Base-by-base conservation (phyloP, 768 basidiomycete species). In the Boletellus emodensis region DNA sequence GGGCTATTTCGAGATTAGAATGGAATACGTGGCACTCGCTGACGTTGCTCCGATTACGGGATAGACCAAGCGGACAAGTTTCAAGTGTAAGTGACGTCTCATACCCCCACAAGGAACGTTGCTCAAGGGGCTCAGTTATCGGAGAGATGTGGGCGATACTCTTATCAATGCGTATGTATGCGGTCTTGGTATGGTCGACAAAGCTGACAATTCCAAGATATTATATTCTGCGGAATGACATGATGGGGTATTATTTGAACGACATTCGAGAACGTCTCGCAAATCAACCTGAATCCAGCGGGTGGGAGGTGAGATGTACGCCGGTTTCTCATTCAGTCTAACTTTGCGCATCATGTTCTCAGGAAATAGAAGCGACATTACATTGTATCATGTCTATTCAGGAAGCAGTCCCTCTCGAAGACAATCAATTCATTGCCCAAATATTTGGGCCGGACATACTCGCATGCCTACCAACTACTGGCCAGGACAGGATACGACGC, bases 321-420 rank as follows among this genome's bases (percentile, higher is more conserved):
- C 1, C 15, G 1, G 9, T 22, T 5, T 12, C 14, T 37, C 13
- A 1, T 51, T n/a, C 12, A 1, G 13, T 35, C 9, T 3, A 24
- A 26, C 45, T 51, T 26, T 10, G 44, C 39, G 8, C 18, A 4
- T 15, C 8, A n/a, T 58, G 62, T 11, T 26, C 37, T 46, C 55
- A 95, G 90, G 85, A 90, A 52, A 78, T 93, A 35, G 94, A 97
- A 68, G 88, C 88, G 2, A 85, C 85, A 0, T 66, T 97, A 7
- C 90, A 94, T 61, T 94, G 90, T 61, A 76, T 95, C 35, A 84
- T 85, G 72, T 86, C 86, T 6, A 76, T 93, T 9, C 90, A 94
- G 60, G 94, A 97, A 73, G 91, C 92, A 1, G 75, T 94, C 24
- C 84, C 83, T 3, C 56, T 82, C 2, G 77, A 80, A 35, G 74